phyloP scores from a whole-genome alignment of 169 alveolate species.

The Ichthyophthirius multifiliis region DNA sequence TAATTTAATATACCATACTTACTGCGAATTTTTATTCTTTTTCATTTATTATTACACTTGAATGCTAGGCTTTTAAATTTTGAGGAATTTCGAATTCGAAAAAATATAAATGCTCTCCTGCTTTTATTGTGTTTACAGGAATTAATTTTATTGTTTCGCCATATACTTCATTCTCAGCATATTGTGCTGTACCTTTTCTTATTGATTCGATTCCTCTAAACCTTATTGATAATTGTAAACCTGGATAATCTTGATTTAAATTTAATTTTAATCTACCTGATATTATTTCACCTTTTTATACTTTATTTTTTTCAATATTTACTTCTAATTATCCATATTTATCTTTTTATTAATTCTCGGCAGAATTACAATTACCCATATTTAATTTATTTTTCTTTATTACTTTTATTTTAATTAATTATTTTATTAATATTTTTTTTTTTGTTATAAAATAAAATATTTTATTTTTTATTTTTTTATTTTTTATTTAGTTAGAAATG shows the following conservation, averaged over 20 bases:
- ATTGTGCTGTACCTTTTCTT: not conserved
- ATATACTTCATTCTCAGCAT: not conserved
- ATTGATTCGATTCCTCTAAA: not conserved
- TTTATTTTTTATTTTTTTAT: too few relatives aligned
- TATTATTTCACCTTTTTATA: not conserved
- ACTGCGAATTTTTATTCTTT: not conserved
- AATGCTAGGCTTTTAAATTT: not conserved
- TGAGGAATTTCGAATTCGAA: not conserved
- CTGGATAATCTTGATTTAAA: constrained; percentile 3
- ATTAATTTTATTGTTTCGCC: not conserved
- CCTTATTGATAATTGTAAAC: not conserved
- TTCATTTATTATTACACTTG: not conserved
- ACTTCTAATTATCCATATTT: not conserved
- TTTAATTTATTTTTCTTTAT: too few relatives aligned
- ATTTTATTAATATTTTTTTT: too few relatives aligned
- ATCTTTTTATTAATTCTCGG: not conserved
- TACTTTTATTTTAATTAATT: too few relatives aligned
- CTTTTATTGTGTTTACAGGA: not conserved
- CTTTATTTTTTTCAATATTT: not conserved
- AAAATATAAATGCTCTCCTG: not conserved
- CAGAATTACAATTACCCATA: not conserved
- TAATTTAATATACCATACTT: not conserved
- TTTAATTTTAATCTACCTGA: not conserved
- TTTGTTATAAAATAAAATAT: too few relatives aligned
- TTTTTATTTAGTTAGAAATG: too few relatives aligned